phyloP scores from a whole-genome alignment of 495 filamentous ascomycete genomes.

The Penicillium paradoxum region DNA sequence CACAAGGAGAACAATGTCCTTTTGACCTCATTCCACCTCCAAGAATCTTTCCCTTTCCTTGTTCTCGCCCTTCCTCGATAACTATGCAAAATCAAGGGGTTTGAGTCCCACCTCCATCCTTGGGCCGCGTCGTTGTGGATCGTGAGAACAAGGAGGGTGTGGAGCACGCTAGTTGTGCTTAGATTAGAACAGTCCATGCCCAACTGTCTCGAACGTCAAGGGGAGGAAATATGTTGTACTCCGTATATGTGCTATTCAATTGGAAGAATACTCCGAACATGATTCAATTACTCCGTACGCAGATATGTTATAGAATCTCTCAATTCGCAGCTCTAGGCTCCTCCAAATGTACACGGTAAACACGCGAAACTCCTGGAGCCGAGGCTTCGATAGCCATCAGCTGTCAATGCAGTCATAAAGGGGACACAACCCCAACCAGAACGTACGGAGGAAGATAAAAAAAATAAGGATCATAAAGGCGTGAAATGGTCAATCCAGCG shows the following conservation, averaged over 20 bases:
- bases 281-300: background rate
- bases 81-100: slow-evolving; percentile 1
- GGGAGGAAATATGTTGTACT: no score
- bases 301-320: background rate
- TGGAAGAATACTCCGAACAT: no score
- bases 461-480: slow-evolving; percentile 9
- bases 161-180: slow-evolving; percentile 27
- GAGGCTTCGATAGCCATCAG: slow-evolving; percentile 15
- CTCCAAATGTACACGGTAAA: slow-evolving; percentile 4
- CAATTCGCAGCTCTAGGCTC: background rate
- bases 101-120: slow-evolving; percentile 13
- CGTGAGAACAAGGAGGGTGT: slow-evolving; percentile 21
- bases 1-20: no score
- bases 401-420: slow-evolving; percentile 18
- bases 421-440: slow-evolving; percentile 3
- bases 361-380: slow-evolving; percentile 16
- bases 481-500: slow-evolving; percentile 12
- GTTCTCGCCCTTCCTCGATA: background rate
- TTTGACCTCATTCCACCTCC: background rate
- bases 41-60: background rate
- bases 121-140: slow-evolving; percentile 27
- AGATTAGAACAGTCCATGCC: slow-evolving; percentile 16
- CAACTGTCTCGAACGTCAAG: no score
- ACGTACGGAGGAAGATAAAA: background rate
- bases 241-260: no score